Percentiles rank a stretch among this genome's conserved stretches.
These are phyloP conservation scores for Cercospora citrullina DNA, from an alignment of 2,329 filamentous ascomycete species.

Conservation along the genomic window DNA sequence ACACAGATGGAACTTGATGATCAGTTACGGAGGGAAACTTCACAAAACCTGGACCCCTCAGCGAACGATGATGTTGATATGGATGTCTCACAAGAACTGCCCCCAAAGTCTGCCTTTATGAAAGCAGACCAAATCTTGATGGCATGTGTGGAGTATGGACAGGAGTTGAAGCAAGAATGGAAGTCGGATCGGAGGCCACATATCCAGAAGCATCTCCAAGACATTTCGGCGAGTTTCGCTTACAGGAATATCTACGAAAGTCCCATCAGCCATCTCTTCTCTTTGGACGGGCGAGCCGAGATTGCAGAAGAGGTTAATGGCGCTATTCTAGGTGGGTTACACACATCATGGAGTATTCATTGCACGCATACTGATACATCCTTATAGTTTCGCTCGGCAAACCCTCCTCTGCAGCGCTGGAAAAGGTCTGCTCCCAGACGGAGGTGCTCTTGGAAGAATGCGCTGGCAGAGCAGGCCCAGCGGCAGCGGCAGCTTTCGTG, in stretches of 20 bases:
- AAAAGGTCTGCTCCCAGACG: slow-evolving; percentile 83
- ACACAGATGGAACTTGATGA: slow-evolving; percentile 60
- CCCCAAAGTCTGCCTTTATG: slow-evolving; percentile 34
- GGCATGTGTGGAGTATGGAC: slow-evolving; percentile 76
- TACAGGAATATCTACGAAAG: slow-evolving; percentile 80
- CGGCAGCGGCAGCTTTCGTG: slow-evolving; percentile 67
- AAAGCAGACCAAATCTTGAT: slow-evolving; percentile 57
- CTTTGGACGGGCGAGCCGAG: slow-evolving; percentile 68
- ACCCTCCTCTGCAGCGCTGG: slow-evolving; percentile 80
- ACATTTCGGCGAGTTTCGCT: slow-evolving; percentile 85
- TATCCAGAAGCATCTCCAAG: slow-evolving; percentile 70
- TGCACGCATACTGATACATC: slow-evolving; percentile 33
- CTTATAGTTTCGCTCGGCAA: slow-evolving; percentile 80
- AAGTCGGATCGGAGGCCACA: slow-evolving; percentile 68
- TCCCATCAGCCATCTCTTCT: slow-evolving; percentile 74
- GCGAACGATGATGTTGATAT: slow-evolving; percentile 38
- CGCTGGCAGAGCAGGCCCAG: slow-evolving; percentile 59
- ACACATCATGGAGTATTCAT: slow-evolving; percentile 6
- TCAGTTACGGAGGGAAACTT: slow-evolving; percentile 43
- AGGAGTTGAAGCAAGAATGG: slow-evolving; percentile 75
- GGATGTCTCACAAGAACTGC: slow-evolving; percentile 35
- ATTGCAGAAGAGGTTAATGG: slow-evolving; percentile 94
- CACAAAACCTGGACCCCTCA: slow-evolving; percentile 21
- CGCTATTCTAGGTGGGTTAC: slow-evolving; percentile 76
- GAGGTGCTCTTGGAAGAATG: slow-evolving; percentile 82